Evolutionary conservation across 352 stramenopile genomes (phyloP), one percentile per base, ranked within the genome.

Genomic region (Phytophthora capsici): DNA sequence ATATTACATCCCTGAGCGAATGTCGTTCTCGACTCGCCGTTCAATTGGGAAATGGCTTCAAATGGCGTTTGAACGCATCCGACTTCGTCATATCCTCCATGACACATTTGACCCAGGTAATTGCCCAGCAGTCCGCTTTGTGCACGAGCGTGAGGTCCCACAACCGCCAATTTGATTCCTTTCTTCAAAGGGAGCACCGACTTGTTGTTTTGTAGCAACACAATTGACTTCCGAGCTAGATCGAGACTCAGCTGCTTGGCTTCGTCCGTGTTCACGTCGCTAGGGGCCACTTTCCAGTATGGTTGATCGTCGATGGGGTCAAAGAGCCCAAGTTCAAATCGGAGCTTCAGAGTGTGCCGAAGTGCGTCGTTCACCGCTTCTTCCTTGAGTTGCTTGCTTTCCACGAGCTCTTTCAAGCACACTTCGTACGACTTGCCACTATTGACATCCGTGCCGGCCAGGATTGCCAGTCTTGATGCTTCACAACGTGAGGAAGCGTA

Each of bases 121-220:
- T 89, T 94, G 22, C 83, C 89, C 71, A 91, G 83, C 41, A 84
- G 60, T 0, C 66, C 82, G 26, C 73, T 57, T 1, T 60, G 57
- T 2, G 78, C 64, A 3, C 74, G 36, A 1, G 80, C 80, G 50
- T 94, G 84, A 3, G 90, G 90, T 6, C 90, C 90, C 16, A 96
- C 50, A 16, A 97, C 72, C 1, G 80, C 80, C 2, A 89, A 20
- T 22, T 75, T 78, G 4, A 50, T 58, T 36, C 47, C 57, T 22
- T 72, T 74, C 13, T 17, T 17, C 13, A 97, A 49, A 6, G 90
- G 91, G 16, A 97, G 64, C 8, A 74, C 63, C 16, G 64, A 36
- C 13, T 78, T 61, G 5, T 73, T 55, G 75, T 98, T 98, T 69
- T 98, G 91, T 2, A 98, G 74, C 16, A 98, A 72, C 22, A 98